Evolutionary conservation across 2,329 filamentous ascomycete genomes (phyloP), one percentile per base, ranked within the genome.

Genomic region (Juglanconis juglandina): DNA sequence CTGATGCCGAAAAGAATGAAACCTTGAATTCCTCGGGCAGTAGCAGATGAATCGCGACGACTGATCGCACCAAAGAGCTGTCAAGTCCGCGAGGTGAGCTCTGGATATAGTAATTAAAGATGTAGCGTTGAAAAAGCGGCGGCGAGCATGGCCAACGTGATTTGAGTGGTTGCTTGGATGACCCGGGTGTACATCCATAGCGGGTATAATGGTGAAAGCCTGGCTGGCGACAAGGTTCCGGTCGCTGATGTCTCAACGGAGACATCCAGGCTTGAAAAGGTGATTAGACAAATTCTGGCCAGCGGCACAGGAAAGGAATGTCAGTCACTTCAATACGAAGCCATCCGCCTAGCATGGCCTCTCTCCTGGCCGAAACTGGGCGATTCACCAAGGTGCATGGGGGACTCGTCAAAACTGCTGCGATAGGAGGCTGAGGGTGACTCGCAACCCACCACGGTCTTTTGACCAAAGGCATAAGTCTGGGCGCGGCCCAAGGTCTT

Each of bases 401-500:
- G 79, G 69, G 61, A 77, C 70, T 62, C 74, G 68, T 64, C 78
- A 72, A 53, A 75, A 73, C 60, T 68, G 51, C 71, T 72, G 58
- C 81, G 78, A 54, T 76, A 74, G 3, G 80, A 78, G 8, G 77
- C 83, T 1, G 84, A 87, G 2, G 85, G 85, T n/a, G 85, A 87
- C 61, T 84, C 82, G 52, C 85, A 79, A 49, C 82, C 73, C 65
- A 76, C 75, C n/a, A 74, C 72, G 48, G 81, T 78, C 55, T 88
- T 84, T 72, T 95, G 86, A 50, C 94, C 95, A 76, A 97, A 98
- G 34, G 95, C 94, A 79, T 95, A 99, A 1, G 95, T 99, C 75
- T 95, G 90, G 37, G 95, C 92, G 65, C 95, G 87, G 72, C 86
- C 85, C 59, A 99, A 81, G 70, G 94, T 95, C 67, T 90, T 89